Percentiles rank a stretch among this genome's conserved stretches.
These are phyloP conservation scores for Plasmodium fragile DNA, from an alignment of 169 alveolate species.

Conservation along the genomic window DNA sequence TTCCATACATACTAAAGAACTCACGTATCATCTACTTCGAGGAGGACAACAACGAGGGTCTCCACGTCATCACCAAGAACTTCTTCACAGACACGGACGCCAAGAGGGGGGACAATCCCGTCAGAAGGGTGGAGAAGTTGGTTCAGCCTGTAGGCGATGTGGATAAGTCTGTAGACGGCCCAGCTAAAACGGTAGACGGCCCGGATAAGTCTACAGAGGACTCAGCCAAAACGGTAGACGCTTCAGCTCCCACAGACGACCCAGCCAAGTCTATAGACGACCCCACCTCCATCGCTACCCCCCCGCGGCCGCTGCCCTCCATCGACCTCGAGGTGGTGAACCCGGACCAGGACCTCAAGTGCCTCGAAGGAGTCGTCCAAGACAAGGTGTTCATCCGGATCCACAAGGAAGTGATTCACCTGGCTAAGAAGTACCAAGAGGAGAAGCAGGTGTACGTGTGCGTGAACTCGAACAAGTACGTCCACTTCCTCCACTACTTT, in stretches of 20 bases:
- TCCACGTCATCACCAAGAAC: slow-evolving; percentile 37
- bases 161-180: background rate
- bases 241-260: too few relatives aligned
- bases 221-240: background rate
- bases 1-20: slow-evolving; percentile 54
- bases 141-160: background rate
- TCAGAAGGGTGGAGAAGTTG: background rate
- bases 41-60: slow-evolving; percentile 56
- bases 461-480: slow-evolving; percentile 48
- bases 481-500: slow-evolving; percentile 49
- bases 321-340: slow-evolving; percentile 48
- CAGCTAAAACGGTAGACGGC: background rate
- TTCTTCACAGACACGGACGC: slow-evolving; percentile 18
- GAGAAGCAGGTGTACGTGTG: slow-evolving; percentile 47
- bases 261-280: background rate
- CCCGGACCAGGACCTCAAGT: slow-evolving; percentile 9
- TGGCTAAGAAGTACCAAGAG: slow-evolving; percentile 46
- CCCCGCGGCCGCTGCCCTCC: background rate
- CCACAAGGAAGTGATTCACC: slow-evolving; percentile 36
- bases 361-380: slow-evolving; percentile 26
- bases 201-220: background rate
- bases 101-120: background rate
- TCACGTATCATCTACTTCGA: slow-evolving; percentile 56
- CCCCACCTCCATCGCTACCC: background rate
- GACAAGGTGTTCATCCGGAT: slow-evolving; percentile 46